Evolutionary conservation across 2,329 filamentous ascomycete genomes (phyloP).

Genomic region (Alternaria burnsii): DNA sequence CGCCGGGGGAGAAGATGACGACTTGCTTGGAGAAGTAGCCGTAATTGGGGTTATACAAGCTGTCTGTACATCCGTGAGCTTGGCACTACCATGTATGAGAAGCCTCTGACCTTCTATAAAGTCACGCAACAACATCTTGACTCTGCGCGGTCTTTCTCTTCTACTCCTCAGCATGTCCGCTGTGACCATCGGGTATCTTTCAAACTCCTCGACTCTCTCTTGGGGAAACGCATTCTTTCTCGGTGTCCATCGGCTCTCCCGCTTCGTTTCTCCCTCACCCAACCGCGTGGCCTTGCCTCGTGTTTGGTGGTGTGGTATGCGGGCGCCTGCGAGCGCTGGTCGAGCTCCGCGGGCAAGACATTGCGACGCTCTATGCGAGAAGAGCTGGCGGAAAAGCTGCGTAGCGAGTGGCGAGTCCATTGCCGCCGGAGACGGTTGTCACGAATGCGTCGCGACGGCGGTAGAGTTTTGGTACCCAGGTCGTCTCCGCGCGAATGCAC

Average conservation of each 20-base stretch:
- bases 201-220: conserved; percentile 83
- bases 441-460: conserved; percentile 21
- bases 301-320: conserved; percentile 37
- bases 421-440: conserved; percentile 29
- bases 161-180: conserved; percentile 77
- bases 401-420: conserved; percentile 87
- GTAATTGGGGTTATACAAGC: conserved; percentile 91
- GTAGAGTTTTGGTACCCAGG: conserved; percentile 19
- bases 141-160: conserved; percentile 79
- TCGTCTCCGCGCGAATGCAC: conserved; percentile 27
- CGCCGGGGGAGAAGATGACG: conserved; percentile 92
- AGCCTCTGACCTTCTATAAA: conserved; percentile 84
- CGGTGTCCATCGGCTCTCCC: conserved; percentile 86
- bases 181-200: conserved; percentile 83
- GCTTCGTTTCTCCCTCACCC: conserved; percentile 51
- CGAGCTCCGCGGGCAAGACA: conserved; percentile 58
- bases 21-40: conserved; percentile 97
- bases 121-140: conserved; percentile 97
- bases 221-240: conserved; percentile 76
- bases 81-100: not conserved
- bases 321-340: conserved; percentile 50
- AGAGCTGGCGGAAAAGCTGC: conserved; percentile 85
- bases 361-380: conserved; percentile 72
- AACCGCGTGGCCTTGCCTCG: conserved; percentile 43
- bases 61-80: conserved; percentile 63